These are phyloP conservation scores for Tolypocladium guangdongense DNA, from an alignment of 2,329 filamentous ascomycete species.

Conservation along the genomic window DNA sequence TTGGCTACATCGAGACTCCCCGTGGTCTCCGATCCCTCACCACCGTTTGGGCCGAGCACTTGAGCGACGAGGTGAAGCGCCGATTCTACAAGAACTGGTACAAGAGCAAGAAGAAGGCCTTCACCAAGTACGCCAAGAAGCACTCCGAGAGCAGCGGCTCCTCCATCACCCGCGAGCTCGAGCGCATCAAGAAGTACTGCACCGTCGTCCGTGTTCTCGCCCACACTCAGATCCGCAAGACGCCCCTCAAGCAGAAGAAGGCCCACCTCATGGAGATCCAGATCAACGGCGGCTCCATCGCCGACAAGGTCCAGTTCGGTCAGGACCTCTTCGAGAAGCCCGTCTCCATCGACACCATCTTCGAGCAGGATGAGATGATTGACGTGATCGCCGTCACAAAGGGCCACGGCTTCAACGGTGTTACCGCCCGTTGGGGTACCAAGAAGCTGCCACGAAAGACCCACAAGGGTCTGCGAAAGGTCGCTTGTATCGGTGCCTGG, in stretches of 20 bases:
- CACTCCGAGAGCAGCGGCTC: slow-evolving; percentile 88
- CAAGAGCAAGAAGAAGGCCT: slow-evolving; percentile 99
- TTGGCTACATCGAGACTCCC: slow-evolving; percentile 99
- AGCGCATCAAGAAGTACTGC: slow-evolving; percentile 99
- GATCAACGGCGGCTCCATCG: slow-evolving; percentile 91
- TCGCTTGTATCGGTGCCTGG: slow-evolving; percentile 99
- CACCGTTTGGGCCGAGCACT: slow-evolving; percentile 98
- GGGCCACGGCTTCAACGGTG: slow-evolving; percentile 97
- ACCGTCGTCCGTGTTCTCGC: slow-evolving; percentile 97
- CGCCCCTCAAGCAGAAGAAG: slow-evolving; percentile 99
- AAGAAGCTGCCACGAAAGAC: slow-evolving; percentile 99
- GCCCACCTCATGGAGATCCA: slow-evolving; percentile 99
- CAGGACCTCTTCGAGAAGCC: slow-evolving; percentile 98
- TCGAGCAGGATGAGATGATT: slow-evolving; percentile 99
- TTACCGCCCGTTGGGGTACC: slow-evolving; percentile 96
- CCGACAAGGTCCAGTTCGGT: slow-evolving; percentile 95
- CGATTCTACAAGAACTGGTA: slow-evolving; percentile 99
- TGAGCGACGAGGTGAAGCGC: slow-evolving; percentile 97
- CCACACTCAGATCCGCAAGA: slow-evolving; percentile 99
- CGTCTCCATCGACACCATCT: slow-evolving; percentile 83
- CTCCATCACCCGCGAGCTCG: slow-evolving; percentile 91
- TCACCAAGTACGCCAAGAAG: slow-evolving; percentile 99
- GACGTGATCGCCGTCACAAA: slow-evolving; percentile 99
- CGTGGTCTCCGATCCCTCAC: slow-evolving; percentile 98
- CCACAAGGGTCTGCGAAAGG: slow-evolving; percentile 99